These are phyloP conservation scores for Stygiomarasmius scandens DNA, from an alignment of 1,284 basidiomycete genomes.

Conservation along the genomic window DNA sequence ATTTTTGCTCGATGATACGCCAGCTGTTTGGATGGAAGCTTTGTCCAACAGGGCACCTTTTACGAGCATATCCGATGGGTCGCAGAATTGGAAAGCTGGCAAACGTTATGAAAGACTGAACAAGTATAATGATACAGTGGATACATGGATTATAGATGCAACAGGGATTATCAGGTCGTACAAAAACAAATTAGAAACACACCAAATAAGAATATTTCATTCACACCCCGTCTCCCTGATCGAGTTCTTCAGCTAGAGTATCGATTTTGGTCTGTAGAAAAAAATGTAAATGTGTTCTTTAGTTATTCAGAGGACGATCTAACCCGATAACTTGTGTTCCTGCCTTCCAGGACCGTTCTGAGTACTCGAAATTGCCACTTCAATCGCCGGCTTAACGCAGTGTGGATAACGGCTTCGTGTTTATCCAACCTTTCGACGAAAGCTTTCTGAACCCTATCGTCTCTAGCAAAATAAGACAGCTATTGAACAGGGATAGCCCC, in stretches of 20 bases:
- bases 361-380: constrained; percentile 74
- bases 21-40: constrained; percentile 60
- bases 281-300: constrained; percentile 16
- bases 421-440: constrained; percentile 64
- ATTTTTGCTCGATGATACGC: constrained; percentile 84
- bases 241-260: constrained; percentile 58
- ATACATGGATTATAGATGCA: background rate
- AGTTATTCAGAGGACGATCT: constrained; percentile 26
- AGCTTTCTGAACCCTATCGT: constrained; percentile 75
- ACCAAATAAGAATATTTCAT: background rate
- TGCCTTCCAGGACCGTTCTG: constrained; percentile 62
- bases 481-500: too few species aligned
- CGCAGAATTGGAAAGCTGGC: background rate
- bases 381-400: constrained; percentile 52
- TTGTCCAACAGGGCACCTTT: constrained; percentile 76
- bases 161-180: background rate
- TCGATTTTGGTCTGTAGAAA: constrained; percentile 72
- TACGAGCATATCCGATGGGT: constrained; percentile 56
- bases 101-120: constrained; percentile 9
- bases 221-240: constrained; percentile 59
- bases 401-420: constrained; percentile 53
- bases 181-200: background rate
- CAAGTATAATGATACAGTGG: background rate
- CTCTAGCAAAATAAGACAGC: constrained; percentile 80
- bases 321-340: constrained; percentile 65